phyloP scores from a whole-genome alignment of 495 filamentous ascomycete species.

The Beverwykella pulmonaria region DNA sequence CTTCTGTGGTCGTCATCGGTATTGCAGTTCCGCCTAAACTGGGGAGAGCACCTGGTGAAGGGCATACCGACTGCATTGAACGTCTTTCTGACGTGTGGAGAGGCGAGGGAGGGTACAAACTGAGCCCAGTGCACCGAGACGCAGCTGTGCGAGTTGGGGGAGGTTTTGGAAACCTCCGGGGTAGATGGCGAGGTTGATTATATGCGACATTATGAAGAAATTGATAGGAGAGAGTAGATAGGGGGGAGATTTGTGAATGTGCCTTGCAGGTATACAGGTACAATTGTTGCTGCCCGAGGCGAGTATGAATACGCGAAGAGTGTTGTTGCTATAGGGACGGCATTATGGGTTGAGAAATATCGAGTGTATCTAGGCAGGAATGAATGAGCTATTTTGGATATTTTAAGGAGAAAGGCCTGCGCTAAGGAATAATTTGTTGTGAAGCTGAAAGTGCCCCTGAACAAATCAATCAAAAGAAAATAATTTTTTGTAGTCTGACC shows the following conservation, averaged over 20 bases:
- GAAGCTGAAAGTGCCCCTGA: no score
- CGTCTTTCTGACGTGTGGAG: background rate
- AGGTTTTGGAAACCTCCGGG: constrained; percentile 12
- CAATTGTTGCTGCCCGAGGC: background rate
- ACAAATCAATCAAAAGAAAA: no score
- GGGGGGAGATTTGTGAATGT: background rate
- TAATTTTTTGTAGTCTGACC: no score
- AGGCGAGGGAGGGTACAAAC: constrained; percentile 4
- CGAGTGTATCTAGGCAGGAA: no score
- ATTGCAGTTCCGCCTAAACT: constrained; percentile 8
- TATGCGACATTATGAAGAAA: constrained; percentile 10
- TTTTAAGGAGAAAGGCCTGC: no score
- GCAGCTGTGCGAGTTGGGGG: background rate
- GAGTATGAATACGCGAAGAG: background rate
- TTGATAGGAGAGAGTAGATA: no score
- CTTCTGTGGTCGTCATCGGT: background rate
- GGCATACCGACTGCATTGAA: constrained; percentile 13
- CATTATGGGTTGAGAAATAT: no score
- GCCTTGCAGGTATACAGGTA: background rate
- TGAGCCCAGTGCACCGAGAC: constrained; percentile 19
- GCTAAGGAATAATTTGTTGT: no score
- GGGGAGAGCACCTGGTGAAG: constrained; percentile 2
- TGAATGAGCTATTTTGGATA: no score
- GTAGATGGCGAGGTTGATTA: constrained; percentile 3
- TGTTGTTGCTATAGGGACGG: background rate